These are phyloP conservation scores for Karstenula rhodostoma DNA, from an alignment of 2,329 filamentous ascomycete genomes.

Conservation along the genomic window DNA sequence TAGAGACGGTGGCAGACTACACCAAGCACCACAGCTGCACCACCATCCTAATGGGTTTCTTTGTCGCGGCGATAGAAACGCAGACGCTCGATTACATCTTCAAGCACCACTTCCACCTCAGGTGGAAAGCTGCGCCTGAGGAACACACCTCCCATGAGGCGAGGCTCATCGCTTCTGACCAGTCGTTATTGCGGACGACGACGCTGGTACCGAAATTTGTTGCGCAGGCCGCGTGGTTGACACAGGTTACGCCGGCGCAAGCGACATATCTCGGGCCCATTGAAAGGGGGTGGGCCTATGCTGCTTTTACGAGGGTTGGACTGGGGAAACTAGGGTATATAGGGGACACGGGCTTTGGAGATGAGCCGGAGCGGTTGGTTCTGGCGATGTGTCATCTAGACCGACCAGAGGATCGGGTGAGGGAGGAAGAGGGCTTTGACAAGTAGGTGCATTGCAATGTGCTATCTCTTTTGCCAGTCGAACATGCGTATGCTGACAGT, in stretches of 20 bases:
- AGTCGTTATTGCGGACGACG: conserved; percentile 24
- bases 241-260: conserved; percentile 25
- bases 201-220: conserved; percentile 23
- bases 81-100: conserved; percentile 26
- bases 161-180: conserved; percentile 17
- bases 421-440: neutral
- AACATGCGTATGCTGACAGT: neutral
- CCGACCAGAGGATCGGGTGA: conserved; percentile 23
- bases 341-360: conserved; percentile 34
- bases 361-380: conserved; percentile 32
- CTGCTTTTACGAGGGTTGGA: conserved; percentile 31
- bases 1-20: conserved; percentile 24
- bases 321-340: conserved; percentile 37
- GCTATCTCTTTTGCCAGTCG: neutral
- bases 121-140: conserved; percentile 24
- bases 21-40: conserved; percentile 32
- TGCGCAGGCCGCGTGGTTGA: conserved; percentile 27
- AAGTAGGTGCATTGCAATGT: neutral
- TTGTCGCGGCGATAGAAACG: conserved; percentile 22
- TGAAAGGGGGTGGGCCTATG: conserved; percentile 20
- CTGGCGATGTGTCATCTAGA: conserved; percentile 41
- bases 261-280: conserved; percentile 22
- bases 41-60: conserved; percentile 34
- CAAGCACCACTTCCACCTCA: conserved; percentile 27
- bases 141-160: conserved; percentile 19